Evolutionary conservation across 768 basidiomycete species (phyloP).

Genomic region (Boletus fagicola): DNA sequence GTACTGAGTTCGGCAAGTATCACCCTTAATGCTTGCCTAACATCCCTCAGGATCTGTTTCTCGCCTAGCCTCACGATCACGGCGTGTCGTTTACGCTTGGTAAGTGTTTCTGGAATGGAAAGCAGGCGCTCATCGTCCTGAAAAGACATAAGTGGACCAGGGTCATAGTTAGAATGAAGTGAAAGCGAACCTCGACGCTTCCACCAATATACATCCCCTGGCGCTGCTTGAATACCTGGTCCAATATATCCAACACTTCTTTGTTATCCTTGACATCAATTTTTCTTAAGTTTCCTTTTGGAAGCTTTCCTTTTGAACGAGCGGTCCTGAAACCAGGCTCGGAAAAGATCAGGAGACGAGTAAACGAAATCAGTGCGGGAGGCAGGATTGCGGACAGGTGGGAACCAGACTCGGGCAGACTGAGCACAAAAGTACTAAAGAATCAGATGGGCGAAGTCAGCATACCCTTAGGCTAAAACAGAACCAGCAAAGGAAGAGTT

Average conservation of each 20-base stretch:
- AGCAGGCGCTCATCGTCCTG: conserved; percentile 54
- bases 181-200: conserved; percentile 41
- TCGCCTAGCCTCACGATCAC: conserved; percentile 76
- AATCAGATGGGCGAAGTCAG: conserved; percentile 1
- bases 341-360: conserved; percentile 58
- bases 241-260: conserved; percentile 45
- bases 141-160: background rate
- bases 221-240: conserved; percentile 49
- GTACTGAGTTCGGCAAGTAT: conserved; percentile 6
- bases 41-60: conserved; percentile 57
- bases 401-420: conserved; percentile 37
- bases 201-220: conserved; percentile 39
- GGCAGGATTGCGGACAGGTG: conserved; percentile 54
- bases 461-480: background rate
- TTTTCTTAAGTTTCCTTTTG: conserved; percentile 55
- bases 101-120: conserved; percentile 21
- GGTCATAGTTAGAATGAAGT: background rate
- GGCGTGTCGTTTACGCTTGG: conserved; percentile 56
- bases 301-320: conserved; percentile 63
- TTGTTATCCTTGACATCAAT: conserved; percentile 4
- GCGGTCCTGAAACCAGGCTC: conserved; percentile 59
- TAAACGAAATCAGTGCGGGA: conserved; percentile 64
- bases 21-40: conserved; percentile 18
- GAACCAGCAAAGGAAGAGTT: background rate
- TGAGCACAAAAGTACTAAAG: conserved; percentile 12